Conservation (phyloP, 2,329 filamentous ascomycete genomes). For the Hymenoscyphus linearis region DNA sequence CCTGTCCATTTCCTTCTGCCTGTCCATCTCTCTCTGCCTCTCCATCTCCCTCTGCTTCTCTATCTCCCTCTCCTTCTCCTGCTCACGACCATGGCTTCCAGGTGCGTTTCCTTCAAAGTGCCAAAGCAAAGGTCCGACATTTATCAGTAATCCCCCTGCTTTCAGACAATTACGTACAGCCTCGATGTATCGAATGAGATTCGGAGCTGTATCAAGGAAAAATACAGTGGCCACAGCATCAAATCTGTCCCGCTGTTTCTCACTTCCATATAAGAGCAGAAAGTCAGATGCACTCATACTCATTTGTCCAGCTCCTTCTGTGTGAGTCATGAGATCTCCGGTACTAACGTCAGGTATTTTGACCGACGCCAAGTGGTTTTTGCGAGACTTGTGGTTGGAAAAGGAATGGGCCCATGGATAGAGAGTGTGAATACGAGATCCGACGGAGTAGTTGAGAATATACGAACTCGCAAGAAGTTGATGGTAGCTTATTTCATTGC, state of each 20-base stretch:
- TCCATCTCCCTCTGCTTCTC: background rate
- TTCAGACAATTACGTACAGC: slow-evolving; percentile 74
- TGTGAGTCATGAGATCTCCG: slow-evolving; percentile 44
- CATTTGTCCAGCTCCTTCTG: slow-evolving; percentile 57
- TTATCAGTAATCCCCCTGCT: slow-evolving; percentile 76
- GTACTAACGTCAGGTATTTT: slow-evolving; percentile 78
- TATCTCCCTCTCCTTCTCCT: slow-evolving; percentile 30
- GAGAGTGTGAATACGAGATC: slow-evolving; percentile 61
- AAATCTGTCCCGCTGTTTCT: slow-evolving; percentile 56
- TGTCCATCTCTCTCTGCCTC: background rate
- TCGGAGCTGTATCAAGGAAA: slow-evolving; percentile 95
- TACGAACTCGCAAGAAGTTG: slow-evolving; percentile 82
- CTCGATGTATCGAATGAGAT: slow-evolving; percentile 84
- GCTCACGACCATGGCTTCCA: slow-evolving; percentile 44
- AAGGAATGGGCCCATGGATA: slow-evolving; percentile 85
- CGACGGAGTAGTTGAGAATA: slow-evolving; percentile 62
- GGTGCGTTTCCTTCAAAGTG: slow-evolving; percentile 79
- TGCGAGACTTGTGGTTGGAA: slow-evolving; percentile 72
- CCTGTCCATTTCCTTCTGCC: no score
- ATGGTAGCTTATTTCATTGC: slow-evolving; percentile 96
- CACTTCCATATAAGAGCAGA: slow-evolving; percentile 71
- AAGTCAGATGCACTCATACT: slow-evolving; percentile 94
- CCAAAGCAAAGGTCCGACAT: slow-evolving; percentile 88
- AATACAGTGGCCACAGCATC: slow-evolving; percentile 87
- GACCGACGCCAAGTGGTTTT: slow-evolving; percentile 70